Percentiles rank a stretch among this genome's conserved stretches.
phyloP scores from a whole-genome alignment of 768 basidiomycete genomes.

The Boletus huronensis region DNA sequence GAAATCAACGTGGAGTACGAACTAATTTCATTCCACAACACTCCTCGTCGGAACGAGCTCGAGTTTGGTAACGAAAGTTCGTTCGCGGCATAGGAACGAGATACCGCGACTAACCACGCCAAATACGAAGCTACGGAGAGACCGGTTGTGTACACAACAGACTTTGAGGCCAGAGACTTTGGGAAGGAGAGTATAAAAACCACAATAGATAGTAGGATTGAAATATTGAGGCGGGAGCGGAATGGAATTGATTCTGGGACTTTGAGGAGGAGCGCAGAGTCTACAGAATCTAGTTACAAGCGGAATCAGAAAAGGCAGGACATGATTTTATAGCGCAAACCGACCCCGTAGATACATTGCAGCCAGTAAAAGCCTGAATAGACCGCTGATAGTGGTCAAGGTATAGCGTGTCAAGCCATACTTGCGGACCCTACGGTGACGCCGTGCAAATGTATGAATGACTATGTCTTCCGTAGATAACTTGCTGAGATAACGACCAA shows the following conservation, averaged over 20 bases:
- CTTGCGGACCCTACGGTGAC: conserved; percentile 46
- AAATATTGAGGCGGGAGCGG: conserved; percentile 39
- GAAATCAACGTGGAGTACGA: conserved; percentile 24
- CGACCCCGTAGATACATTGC: conserved; percentile 64
- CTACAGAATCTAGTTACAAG: conserved; percentile 47
- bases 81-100: conserved; percentile 51
- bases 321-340: conserved; percentile 24
- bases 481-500: conserved; percentile 67
- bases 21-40: conserved; percentile 66
- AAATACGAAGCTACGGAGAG: conserved; percentile 58
- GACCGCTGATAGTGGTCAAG: conserved; percentile 43
- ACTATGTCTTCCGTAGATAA: conserved; percentile 65
- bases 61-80: conserved; percentile 34
- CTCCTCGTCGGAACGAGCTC: conserved; percentile 41
- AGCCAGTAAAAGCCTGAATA: conserved; percentile 49
- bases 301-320: conserved; percentile 8
- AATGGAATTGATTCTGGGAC: conserved; percentile 36
- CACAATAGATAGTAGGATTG: conserved; percentile 39
- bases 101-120: conserved; percentile 54
- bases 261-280: conserved; percentile 46
- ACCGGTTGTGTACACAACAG: conserved; percentile 53
- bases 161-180: conserved; percentile 51
- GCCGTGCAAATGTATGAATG: conserved; percentile 56
- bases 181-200: conserved; percentile 52
- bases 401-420: conserved; percentile 42